Percentiles rank a stretch among this genome's conserved stretches.
Conservation (phyloP, 1,284 basidiomycete genomes). For the Irpex sp. region DNA sequence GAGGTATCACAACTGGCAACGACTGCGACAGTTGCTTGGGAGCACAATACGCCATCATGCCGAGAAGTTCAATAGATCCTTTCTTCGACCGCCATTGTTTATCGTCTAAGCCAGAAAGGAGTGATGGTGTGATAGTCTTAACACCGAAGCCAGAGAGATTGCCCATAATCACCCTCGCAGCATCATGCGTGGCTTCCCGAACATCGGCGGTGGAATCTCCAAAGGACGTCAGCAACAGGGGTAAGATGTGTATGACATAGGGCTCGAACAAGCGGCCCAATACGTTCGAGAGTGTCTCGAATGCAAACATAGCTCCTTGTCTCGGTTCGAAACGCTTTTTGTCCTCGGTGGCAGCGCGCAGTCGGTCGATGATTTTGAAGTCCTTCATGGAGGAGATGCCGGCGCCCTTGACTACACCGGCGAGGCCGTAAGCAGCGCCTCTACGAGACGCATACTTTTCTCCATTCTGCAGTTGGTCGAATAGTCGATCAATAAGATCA, state of each 20-base stretch:
- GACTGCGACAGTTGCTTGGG: constrained; percentile 94
- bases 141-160: constrained; percentile 94
- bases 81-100: constrained; percentile 99
- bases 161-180: constrained; percentile 93
- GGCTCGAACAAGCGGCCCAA: constrained; percentile 93
- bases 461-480: constrained; percentile 73
- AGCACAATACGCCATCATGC: constrained; percentile 99
- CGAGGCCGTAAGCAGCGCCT: constrained; percentile 95
- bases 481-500: constrained; percentile 72
- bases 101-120: constrained; percentile 92
- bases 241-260: constrained; percentile 86
- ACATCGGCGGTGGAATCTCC: constrained; percentile 92
- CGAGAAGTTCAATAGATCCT: constrained; percentile 95
- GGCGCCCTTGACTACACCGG: constrained; percentile 88
- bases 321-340: constrained; percentile 86
- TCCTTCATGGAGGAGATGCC: constrained; percentile 87
- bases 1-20: constrained; percentile 94
- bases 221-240: constrained; percentile 84
- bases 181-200: constrained; percentile 92
- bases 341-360: constrained; percentile 82
- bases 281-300: constrained; percentile 87
- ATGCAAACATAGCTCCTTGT: constrained; percentile 94
- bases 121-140: constrained; percentile 90
- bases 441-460: constrained; percentile 89
- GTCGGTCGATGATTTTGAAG: constrained; percentile 72